These are phyloP conservation scores for Aspergillus proliferans DNA, from an alignment of 2,329 filamentous ascomycete genomes.

Conservation along the genomic window DNA sequence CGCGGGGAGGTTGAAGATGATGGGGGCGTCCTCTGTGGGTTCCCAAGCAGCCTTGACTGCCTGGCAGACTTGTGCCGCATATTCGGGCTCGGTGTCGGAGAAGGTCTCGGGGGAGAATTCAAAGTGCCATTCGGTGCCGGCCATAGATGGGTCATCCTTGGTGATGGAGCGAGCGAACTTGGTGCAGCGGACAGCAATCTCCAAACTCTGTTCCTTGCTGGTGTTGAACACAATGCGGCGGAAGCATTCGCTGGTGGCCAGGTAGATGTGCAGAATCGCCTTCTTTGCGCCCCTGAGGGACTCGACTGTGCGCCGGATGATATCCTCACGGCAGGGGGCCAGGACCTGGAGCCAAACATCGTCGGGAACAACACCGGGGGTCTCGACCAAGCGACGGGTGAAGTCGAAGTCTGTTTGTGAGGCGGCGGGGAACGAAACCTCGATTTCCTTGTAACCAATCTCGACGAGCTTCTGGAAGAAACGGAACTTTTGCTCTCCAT, in stretches of 20 bases:
- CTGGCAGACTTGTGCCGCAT: slow-evolving; percentile 74
- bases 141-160: slow-evolving; percentile 60
- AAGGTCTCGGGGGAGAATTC: slow-evolving; percentile 58
- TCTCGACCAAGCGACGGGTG: slow-evolving; percentile 77
- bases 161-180: slow-evolving; percentile 83
- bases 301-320: slow-evolving; percentile 84
- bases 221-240: slow-evolving; percentile 84
- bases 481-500: slow-evolving; percentile 86
- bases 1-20: slow-evolving; percentile 95
- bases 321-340: slow-evolving; percentile 82
- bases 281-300: slow-evolving; percentile 85
- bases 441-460: slow-evolving; percentile 95
- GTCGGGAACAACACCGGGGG: slow-evolving; percentile 73
- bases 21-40: slow-evolving; percentile 67
- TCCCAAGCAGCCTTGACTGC: slow-evolving; percentile 93
- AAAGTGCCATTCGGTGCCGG: slow-evolving; percentile 52
- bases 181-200: slow-evolving; percentile 76
- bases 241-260: slow-evolving; percentile 95
- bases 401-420: slow-evolving; percentile 97
- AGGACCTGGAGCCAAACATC: slow-evolving; percentile 91
- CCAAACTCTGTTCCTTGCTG: slow-evolving; percentile 72
- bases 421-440: slow-evolving; percentile 90
- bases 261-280: slow-evolving; percentile 89
- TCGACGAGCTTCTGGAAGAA: slow-evolving; percentile 94
- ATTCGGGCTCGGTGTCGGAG: slow-evolving; percentile 82